phyloP scores from a whole-genome alignment of 495 filamentous ascomycete species.

The Penicillium flavigenum region DNA sequence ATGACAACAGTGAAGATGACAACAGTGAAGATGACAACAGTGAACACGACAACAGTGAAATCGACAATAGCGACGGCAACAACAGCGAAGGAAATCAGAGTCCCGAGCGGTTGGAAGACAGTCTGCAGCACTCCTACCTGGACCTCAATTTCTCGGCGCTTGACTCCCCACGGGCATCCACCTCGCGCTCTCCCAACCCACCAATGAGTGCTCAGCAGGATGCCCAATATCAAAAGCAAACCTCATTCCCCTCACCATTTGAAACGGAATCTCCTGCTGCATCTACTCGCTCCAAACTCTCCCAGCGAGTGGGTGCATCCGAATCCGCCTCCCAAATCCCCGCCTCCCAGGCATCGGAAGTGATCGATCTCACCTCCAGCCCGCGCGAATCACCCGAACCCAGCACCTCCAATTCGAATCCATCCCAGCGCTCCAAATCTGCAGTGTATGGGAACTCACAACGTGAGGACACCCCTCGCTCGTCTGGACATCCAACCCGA shows the following conservation, averaged over 20 bases:
- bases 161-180: conserved; percentile 2
- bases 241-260: conserved; percentile 3
- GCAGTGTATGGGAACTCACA: conserved; percentile 40
- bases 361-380: conserved; percentile 49
- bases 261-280: conserved; percentile 11
- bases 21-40: conserved; percentile 6
- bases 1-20: conserved; percentile 2
- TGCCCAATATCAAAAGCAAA: conserved; percentile 11
- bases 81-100: conserved; percentile 7
- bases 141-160: neutral
- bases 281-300: conserved; percentile 17
- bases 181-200: conserved; percentile 17
- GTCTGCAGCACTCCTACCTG: conserved; percentile 8
- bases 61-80: conserved; percentile 6
- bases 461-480: conserved; percentile 26
- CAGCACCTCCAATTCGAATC: conserved; percentile 14
- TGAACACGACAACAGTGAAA: conserved; percentile 1
- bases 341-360: conserved; percentile 27
- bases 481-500: conserved; percentile 20
- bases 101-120: conserved; percentile 1
- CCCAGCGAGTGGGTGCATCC: neutral
- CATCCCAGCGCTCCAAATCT: conserved; percentile 14
- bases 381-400: conserved; percentile 33
- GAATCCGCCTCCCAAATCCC: conserved; percentile 14
- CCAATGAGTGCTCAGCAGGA: conserved; percentile 19